These are phyloP conservation scores for Camellia lanceoleosa DNA, from an alignment of 148 eudicot genomes.

Conservation along the genomic window DNA sequence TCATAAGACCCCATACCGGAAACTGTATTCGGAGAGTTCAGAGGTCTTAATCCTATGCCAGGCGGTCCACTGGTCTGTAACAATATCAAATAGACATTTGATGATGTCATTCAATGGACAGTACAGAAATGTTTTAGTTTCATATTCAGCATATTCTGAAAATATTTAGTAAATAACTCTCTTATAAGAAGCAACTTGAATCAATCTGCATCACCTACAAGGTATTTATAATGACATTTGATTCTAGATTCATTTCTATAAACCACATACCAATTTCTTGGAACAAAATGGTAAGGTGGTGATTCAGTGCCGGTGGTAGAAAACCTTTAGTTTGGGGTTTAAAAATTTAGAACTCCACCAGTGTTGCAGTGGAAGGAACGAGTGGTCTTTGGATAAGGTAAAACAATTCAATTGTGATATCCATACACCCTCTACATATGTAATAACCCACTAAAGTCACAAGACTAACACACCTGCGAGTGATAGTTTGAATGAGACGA, in stretches of 20 bases:
- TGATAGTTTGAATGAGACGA: constrained; percentile 45
- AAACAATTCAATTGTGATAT: background rate
- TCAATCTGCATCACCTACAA: background rate
- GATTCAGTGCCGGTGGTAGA: too few species aligned
- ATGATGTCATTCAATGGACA: background rate
- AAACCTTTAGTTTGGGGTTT: background rate
- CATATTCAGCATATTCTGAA: background rate
- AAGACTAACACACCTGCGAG: constrained; percentile 39
- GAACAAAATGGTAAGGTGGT: background rate
- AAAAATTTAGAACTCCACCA: background rate
- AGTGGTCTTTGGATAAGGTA: background rate
- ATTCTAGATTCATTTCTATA: background rate
- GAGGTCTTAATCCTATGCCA: constrained; percentile 40
- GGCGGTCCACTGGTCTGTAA: constrained; percentile 18
- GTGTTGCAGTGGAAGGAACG: background rate
- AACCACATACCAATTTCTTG: background rate
- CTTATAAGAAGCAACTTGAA: background rate
- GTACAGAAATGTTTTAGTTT: too few species aligned
- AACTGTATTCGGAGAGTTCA: constrained; percentile 40
- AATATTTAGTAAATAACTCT: background rate
- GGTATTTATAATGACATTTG: background rate
- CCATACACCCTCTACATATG: background rate
- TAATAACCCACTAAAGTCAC: background rate
- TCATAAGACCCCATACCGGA: constrained; percentile 58
- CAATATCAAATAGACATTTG: background rate